Evolutionary conservation across 2,329 filamentous ascomycete species (phyloP).

Genomic region (Ilyonectria sp.): DNA sequence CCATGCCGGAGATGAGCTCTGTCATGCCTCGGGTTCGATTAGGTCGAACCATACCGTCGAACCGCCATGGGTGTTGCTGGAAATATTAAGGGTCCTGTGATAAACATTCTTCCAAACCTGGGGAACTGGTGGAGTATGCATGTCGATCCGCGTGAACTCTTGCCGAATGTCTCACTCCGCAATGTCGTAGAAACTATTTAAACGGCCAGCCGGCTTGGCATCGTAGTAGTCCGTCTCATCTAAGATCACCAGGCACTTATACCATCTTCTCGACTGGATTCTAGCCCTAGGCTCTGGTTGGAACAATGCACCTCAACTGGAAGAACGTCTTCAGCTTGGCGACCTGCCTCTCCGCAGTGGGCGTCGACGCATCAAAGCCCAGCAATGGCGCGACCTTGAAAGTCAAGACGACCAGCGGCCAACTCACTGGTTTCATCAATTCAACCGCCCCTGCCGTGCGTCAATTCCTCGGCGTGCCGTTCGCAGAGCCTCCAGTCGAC

Average conservation of each 20-base stretch:
- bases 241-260: neutral
- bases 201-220: neutral
- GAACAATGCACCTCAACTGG: constrained; percentile 24
- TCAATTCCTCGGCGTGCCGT: constrained; percentile 62
- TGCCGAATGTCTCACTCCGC: neutral
- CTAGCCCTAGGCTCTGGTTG: neutral
- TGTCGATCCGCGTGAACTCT: neutral
- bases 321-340: constrained; percentile 11
- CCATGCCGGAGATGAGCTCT: constrained; percentile 10
- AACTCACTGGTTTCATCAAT: constrained; percentile 36
- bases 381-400: constrained; percentile 19
- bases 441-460: constrained; percentile 32
- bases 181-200: neutral
- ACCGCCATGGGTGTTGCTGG: neutral
- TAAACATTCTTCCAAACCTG: constrained; percentile 26
- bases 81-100: neutral
- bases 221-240: neutral
- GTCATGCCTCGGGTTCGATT: constrained; percentile 21
- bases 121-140: neutral
- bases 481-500: constrained; percentile 69
- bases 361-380: constrained; percentile 21
- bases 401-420: constrained; percentile 31
- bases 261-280: neutral
- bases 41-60: constrained; percentile 18
- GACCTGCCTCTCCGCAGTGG: constrained; percentile 10